Percentiles rank a stretch among this genome's conserved stretches.
These are phyloP conservation scores for Diaporthe citri DNA, from an alignment of 2,329 filamentous ascomycete species.

Conservation along the genomic window DNA sequence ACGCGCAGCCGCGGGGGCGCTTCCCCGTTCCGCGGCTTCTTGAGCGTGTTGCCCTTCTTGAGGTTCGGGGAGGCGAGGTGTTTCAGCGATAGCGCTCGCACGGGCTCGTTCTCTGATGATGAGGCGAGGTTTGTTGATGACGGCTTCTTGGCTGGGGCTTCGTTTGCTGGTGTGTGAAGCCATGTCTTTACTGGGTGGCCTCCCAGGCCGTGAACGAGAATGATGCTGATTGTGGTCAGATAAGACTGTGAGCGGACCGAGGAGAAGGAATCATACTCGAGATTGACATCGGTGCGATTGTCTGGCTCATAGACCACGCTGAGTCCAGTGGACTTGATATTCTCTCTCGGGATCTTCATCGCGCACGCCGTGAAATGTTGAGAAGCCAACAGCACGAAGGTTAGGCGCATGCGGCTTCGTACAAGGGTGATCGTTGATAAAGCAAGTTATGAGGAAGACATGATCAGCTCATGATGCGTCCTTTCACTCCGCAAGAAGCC, in stretches of 20 bases:
- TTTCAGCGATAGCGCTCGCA: slow-evolving; percentile 35
- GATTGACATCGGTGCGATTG: slow-evolving; percentile 44
- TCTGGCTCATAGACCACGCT: slow-evolving; percentile 51
- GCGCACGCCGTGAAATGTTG: background rate
- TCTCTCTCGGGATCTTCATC: slow-evolving; percentile 45
- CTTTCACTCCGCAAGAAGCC: background rate
- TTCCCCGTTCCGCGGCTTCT: slow-evolving; percentile 9
- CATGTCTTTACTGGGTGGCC: slow-evolving; percentile 50
- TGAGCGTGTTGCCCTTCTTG: slow-evolving; percentile 39
- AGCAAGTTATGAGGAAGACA: background rate
- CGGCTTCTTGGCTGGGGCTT: background rate
- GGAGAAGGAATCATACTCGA: slow-evolving; percentile 46
- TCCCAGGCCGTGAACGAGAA: slow-evolving; percentile 50
- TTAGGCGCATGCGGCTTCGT: background rate
- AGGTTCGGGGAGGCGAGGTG: slow-evolving; percentile 33
- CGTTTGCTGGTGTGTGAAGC: slow-evolving; percentile 39
- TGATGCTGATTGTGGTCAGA: slow-evolving; percentile 44
- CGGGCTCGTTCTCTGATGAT: slow-evolving; percentile 26
- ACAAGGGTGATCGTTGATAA: slow-evolving; percentile 19
- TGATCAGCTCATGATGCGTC: background rate
- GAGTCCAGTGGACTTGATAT: slow-evolving; percentile 47
- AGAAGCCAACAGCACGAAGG: background rate
- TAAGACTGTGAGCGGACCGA: too few species aligned
- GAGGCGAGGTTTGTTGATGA: background rate
- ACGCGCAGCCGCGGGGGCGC: background rate